These are phyloP conservation scores for Colletotrichum lindemuthianum DNA, from an alignment of 2,329 filamentous ascomycete species.

Conservation along the genomic window DNA sequence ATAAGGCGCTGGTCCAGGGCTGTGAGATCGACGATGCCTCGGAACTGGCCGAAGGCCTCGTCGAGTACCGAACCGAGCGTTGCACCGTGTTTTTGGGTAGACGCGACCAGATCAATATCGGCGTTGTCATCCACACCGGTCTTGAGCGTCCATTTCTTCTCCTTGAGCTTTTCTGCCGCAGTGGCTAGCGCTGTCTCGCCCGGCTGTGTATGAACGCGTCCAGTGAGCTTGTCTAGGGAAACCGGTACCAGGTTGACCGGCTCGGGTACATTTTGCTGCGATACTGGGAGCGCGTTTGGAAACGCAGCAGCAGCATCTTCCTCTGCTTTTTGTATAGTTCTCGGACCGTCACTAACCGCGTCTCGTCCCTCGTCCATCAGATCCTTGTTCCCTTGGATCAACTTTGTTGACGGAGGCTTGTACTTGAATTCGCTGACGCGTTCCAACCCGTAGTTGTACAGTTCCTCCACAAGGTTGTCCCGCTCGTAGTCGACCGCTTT, in stretches of 20 bases:
- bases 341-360: slow-evolving; percentile 73
- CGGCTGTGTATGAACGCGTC: slow-evolving; percentile 76
- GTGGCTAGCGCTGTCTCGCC: slow-evolving; percentile 75
- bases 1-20: slow-evolving; percentile 89
- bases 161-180: slow-evolving; percentile 79
- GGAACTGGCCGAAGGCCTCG: slow-evolving; percentile 89
- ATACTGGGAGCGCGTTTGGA: slow-evolving; percentile 62
- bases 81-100: slow-evolving; percentile 71
- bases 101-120: slow-evolving; percentile 76
- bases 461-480: slow-evolving; percentile 85
- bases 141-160: slow-evolving; percentile 85
- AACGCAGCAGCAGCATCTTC: slow-evolving; percentile 70
- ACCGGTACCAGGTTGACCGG: slow-evolving; percentile 69
- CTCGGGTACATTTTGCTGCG: slow-evolving; percentile 63
- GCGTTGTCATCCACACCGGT: slow-evolving; percentile 69
- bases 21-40: slow-evolving; percentile 81
- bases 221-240: slow-evolving; percentile 75
- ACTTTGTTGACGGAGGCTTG: slow-evolving; percentile 74
- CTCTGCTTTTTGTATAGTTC: slow-evolving; percentile 79
- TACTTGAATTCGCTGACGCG: slow-evolving; percentile 91
- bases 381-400: slow-evolving; percentile 83
- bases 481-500: slow-evolving; percentile 79
- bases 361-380: slow-evolving; percentile 87
- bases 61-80: slow-evolving; percentile 93
- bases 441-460: slow-evolving; percentile 96